These are phyloP conservation scores for Solanum peruvianum DNA, from an alignment of 257 asterid genomes.

Conservation along the genomic window DNA sequence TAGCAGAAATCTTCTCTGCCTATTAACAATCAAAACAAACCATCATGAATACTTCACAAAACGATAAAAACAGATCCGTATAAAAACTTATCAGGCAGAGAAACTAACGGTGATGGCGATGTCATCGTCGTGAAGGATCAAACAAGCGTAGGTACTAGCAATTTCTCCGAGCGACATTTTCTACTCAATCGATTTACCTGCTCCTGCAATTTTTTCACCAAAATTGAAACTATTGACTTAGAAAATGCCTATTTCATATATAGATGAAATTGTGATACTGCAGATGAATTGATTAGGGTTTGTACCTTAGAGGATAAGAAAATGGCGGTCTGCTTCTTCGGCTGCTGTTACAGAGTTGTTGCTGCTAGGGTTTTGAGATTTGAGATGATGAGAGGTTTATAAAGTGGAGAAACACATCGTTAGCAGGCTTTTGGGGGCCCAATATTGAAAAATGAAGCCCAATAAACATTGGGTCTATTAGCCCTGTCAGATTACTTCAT, in stretches of 20 bases:
- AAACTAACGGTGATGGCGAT: conserved; percentile 41
- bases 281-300: background rate
- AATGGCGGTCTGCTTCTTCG: background rate
- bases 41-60: background rate
- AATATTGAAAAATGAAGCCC: background rate
- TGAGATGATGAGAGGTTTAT: background rate
- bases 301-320: background rate
- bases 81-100: background rate
- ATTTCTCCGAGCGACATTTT: conserved; percentile 45
- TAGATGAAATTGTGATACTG: background rate
- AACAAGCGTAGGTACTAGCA: conserved; percentile 53
- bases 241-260: background rate
- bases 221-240: background rate
- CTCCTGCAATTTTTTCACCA: background rate
- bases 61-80: background rate
- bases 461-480: background rate
- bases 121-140: conserved; percentile 68
- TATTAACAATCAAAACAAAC: background rate
- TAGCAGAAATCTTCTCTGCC: conserved; percentile 56
- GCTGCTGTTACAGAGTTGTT: background rate
- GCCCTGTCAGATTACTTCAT: background rate
- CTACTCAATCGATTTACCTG: background rate
- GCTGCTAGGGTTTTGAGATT: background rate
- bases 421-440: background rate
- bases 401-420: background rate